A percentile compares a stretch with the other conserved stretches of the same genome.
Conservation (phyloP, 225 moss, liverwort and hornwort genomes). For the Lunularia cruciata region DNA sequence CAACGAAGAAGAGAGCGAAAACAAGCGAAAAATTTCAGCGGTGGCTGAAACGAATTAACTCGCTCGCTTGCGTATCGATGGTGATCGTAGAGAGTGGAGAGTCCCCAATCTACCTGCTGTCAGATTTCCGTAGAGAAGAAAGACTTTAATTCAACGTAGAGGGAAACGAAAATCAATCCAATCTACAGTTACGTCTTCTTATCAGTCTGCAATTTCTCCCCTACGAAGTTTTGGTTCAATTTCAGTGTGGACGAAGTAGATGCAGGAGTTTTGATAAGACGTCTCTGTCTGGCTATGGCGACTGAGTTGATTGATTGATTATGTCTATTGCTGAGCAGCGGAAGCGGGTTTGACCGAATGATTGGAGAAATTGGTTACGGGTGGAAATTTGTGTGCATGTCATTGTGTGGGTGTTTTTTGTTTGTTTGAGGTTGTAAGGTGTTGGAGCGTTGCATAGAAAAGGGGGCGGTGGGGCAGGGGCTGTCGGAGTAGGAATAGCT, state of each 20-base stretch:
- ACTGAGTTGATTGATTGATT: too few relatives aligned
- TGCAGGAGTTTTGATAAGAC: not conserved
- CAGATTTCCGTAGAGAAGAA: not conserved
- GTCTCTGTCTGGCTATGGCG: too few relatives aligned
- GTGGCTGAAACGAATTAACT: not conserved
- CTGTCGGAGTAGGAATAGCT: not conserved
- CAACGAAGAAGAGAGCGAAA: not conserved
- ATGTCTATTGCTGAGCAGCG: too few relatives aligned
- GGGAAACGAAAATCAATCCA: not conserved
- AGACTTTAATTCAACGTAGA: not conserved
- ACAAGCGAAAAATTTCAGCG: not conserved
- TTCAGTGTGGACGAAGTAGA: too few relatives aligned
- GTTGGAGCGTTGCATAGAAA: not conserved
- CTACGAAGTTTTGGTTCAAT: too few relatives aligned
- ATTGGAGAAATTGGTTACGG: not conserved
- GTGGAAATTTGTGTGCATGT: too few relatives aligned
- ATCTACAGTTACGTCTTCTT: not conserved
- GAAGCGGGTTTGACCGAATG: not conserved
- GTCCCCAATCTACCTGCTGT: not conserved
- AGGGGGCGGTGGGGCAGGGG: too few relatives aligned
- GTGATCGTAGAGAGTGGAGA: not conserved
- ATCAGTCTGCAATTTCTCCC: too few relatives aligned
- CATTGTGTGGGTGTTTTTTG: not conserved
- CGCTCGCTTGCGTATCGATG: not conserved
- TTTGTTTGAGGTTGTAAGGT: not conserved